phyloP scores from a whole-genome alignment of 1,139 yeast genomes.

The Eremothecium coryli region DNA sequence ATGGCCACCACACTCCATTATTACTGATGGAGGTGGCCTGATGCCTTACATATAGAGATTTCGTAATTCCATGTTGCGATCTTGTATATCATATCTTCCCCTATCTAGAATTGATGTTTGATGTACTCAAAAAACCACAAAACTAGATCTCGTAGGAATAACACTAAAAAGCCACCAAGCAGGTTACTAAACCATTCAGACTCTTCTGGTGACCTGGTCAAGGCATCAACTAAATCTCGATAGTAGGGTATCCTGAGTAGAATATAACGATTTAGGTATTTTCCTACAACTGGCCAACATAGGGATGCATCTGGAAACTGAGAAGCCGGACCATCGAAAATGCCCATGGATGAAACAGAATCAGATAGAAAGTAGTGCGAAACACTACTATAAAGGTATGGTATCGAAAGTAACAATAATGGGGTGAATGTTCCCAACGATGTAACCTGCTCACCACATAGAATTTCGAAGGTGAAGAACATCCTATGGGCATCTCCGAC shows the following conservation, averaged over 20 bases:
- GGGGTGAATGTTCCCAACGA: background rate
- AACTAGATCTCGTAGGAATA: conserved; percentile 12
- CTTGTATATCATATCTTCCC: too few species aligned
- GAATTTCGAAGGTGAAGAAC: background rate
- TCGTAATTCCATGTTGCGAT: too few species aligned
- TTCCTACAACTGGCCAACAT: conserved; percentile 9
- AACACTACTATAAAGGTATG: background rate
- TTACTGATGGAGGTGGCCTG: too few species aligned
- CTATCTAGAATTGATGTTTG: too few species aligned
- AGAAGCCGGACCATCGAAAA: background rate
- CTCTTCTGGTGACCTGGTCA: conserved; percentile 8
- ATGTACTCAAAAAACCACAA: too few species aligned
- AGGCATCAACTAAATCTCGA: conserved; percentile 1
- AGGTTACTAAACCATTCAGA: conserved; percentile 9
- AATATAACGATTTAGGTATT: conserved; percentile 4
- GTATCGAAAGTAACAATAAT: background rate
- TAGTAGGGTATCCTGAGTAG: conserved; percentile 6
- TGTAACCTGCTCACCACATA: background rate
- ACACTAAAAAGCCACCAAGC: conserved; percentile 15
- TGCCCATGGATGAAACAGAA: background rate
- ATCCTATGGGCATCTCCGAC: conserved; percentile 1
- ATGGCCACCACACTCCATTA: too few species aligned
- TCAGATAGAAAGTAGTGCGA: background rate
- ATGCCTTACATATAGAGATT: too few species aligned
- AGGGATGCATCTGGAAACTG: conserved; percentile 1